Evolutionary conservation across 176 grass and related monocot species (phyloP), one percentile per base, ranked within the genome.

Genomic region (Cymbopogon citratus): DNA sequence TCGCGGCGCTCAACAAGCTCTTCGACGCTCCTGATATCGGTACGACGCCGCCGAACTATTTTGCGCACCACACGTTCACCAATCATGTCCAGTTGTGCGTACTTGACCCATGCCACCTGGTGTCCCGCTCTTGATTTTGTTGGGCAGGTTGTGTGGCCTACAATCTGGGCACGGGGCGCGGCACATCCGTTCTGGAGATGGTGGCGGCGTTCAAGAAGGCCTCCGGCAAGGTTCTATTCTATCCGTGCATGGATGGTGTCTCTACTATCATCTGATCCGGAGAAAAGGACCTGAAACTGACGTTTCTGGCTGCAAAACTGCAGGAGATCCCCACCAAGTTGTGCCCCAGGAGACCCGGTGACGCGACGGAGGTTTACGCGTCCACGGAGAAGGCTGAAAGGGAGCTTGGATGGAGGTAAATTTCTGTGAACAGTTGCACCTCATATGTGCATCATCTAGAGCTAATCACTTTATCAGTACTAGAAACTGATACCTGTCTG

Each of bases 151-250:
- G 92, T 56, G 90, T 89, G 81, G 92, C 96, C 9, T 95, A 98
- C 86, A 95, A 98, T 66, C 83, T 98, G 28, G 92, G 90, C 10
- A 98, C 92, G 4, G 95, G 92, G 66, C 46, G 78, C 44, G 95
- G 92, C 27, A 98, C 96, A 18, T 93, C 92, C 11, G 92, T 98
- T 49, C 90, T 98, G 9, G 95, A 98, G 81, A 89, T 98, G 90
- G 88, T 94, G 59, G 51, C 71, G 48, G 95, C 95, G 51, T 98
- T 98, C 80, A 83, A 91, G 76, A 90, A 93, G 81, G 90, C 89
- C 2, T 98, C 91, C 46, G 87, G 90, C 87, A 95, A 91, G 96
- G 95, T 98, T n/a, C 0, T 92, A 92, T 98, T n/a, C 0, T 33
- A 51, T 78, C 74, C 64, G 3, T 39, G 75, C 66, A 78, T 39